Evolutionary conservation across 768 basidiomycete genomes (phyloP).

Genomic region (Rhizopogon roseolus): DNA sequence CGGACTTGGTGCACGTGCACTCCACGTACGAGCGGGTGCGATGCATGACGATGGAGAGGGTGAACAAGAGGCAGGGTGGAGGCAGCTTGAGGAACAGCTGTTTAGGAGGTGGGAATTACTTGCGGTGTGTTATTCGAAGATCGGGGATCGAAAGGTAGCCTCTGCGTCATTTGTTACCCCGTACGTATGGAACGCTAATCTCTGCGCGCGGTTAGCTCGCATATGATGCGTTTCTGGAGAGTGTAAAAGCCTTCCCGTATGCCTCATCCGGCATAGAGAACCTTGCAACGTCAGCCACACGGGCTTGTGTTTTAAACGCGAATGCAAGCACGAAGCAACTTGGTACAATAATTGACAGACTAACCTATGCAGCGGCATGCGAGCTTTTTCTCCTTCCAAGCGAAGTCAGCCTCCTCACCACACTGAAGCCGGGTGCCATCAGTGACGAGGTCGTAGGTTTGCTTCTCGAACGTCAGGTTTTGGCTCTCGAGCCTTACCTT

Average conservation of each 20-base stretch:
- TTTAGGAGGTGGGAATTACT: constrained; percentile 78
- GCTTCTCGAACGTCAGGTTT: constrained; percentile 59
- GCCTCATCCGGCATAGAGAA: background rate
- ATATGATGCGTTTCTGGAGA: constrained; percentile 48
- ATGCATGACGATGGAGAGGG: constrained; percentile 15
- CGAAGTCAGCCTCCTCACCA: constrained; percentile 24
- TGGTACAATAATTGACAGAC: constrained; percentile 53
- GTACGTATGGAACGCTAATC: background rate
- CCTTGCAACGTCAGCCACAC: constrained; percentile 1
- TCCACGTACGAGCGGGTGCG: constrained; percentile 23
- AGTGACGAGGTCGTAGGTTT: constrained; percentile 37
- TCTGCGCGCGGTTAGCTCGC: constrained; percentile 41
- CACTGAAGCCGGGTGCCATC: background rate
- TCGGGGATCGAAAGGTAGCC: constrained; percentile 69
- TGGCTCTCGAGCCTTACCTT: constrained; percentile 45
- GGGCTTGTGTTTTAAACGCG: constrained; percentile 29
- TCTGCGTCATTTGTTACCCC: constrained; percentile 4
- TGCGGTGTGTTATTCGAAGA: constrained; percentile 72
- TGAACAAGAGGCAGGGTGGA: constrained; percentile 43
- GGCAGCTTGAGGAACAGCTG: constrained; percentile 58
- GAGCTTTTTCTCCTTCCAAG: constrained; percentile 55
- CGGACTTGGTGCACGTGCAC: constrained; percentile 42
- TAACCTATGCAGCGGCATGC: constrained; percentile 62
- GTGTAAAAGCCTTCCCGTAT: constrained; percentile 54
- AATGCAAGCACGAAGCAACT: constrained; percentile 50